A percentile compares a stretch with the other conserved stretches of the same genome.
Conservation (phyloP, 768 basidiomycete genomes). For the Mrakia gelida region DNA sequence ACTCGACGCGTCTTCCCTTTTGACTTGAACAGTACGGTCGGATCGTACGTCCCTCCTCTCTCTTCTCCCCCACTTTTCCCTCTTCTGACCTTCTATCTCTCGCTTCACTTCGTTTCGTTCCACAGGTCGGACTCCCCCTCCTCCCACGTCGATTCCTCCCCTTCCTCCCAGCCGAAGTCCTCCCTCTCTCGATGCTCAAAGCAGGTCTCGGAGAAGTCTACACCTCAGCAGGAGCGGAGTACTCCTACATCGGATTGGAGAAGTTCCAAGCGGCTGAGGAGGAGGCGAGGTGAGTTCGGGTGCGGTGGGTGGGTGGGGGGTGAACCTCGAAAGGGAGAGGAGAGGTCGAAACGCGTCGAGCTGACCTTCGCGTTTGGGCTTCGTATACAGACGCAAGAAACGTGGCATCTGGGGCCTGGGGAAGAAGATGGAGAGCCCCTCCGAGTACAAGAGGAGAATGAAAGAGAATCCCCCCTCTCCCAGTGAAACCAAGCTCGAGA, state of each 20-base stretch:
- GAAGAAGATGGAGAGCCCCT: conserved; percentile 18
- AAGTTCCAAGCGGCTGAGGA: conserved; percentile 15
- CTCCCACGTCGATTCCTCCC: conserved; percentile 16
- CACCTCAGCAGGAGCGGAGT: conserved; percentile 19
- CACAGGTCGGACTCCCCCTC: conserved; percentile 14
- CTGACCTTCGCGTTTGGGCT: not conserved
- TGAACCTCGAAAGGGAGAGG: not conserved
- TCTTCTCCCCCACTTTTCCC: not conserved
- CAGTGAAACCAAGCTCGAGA: not conserved
- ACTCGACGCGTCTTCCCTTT: not conserved
- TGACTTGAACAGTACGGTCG: conserved; percentile 14
- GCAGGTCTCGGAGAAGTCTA: conserved; percentile 23
- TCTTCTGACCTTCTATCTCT: not conserved
- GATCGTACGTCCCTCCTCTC: not conserved
- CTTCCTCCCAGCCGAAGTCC: conserved; percentile 7
- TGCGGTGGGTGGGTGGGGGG: no score
- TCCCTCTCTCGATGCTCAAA: conserved; percentile 21
- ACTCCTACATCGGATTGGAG: conserved; percentile 13
- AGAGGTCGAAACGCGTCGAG: not conserved
- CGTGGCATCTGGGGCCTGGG: conserved; percentile 24
- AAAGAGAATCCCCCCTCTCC: not conserved
- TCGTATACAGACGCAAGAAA: conserved; percentile 6
- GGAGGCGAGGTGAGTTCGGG: conserved; percentile 22
- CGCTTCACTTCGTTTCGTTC: not conserved
- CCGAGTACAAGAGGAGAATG: conserved; percentile 29